Base-by-base conservation (phyloP, 768 basidiomycete genomes). In the Dioszegia hungarica region DNA sequence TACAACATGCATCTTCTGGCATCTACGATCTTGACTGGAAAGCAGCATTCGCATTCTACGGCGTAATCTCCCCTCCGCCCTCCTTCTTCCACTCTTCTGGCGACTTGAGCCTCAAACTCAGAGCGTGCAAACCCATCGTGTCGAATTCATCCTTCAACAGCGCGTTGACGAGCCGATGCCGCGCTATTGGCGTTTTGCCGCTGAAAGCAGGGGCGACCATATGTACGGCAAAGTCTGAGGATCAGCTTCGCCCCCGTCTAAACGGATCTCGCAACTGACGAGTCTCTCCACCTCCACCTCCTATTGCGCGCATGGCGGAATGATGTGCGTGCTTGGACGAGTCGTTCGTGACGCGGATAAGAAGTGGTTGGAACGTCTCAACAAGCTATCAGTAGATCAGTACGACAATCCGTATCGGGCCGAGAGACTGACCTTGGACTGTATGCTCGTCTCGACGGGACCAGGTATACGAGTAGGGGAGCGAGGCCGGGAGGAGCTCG, bases 91-190 rank as follows among this genome's bases (percentile, higher is more conserved):
- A 75, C 53, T 79, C 78, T 54, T 64, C 61, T 3, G 77, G 76
- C 22, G 73, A 75, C 62, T 75, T 75, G 27, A 79, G 60, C 52
- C 73, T 66, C 60, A 80, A 58, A 52, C 72, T 73, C 40, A 80
- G 64, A 1, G 79, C 79, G 53, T 80, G 79, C 34, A 80, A 56
- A 10, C 79, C 79, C n/a, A 60, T 64, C 15, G 67, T 68, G 37
- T 74, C 70, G 27, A 80, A 78, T 54, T 79, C 77, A 1, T 77
- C 76, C 54, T 76, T 76, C 10, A 80, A 62, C 20, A 78, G 50
- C 9, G 61, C 63, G 62, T 80, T 79, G 50, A 80, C 78, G 40
- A 79, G 56, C 17, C 79, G 62, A 62, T 80, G 79, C 25, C 79
- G 72, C 12, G 72, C 71, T 46, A 80, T 78, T 10, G 63, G 61